Base-by-base conservation (phyloP, 306 rosid genomes). In the Rosa chinensis region DNA sequence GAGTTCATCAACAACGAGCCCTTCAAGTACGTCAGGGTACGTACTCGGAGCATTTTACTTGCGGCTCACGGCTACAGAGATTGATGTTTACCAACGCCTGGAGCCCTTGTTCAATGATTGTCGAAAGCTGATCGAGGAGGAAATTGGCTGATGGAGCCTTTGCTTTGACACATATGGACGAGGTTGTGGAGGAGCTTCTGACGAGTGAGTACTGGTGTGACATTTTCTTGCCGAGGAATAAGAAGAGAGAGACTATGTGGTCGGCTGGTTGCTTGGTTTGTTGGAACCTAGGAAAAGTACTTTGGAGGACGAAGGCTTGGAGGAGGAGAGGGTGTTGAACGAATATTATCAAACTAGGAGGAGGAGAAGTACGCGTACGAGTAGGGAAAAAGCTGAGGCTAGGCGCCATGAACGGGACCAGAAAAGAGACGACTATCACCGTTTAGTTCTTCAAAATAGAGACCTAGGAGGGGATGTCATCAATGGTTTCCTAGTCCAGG, bases 161-260 rank as follows among this genome's bases (percentile, higher is more conserved):
- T 86, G 0, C 84, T 35, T 87, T 94, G 91, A 91, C 97, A 1
- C 98, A 89, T 52, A 95, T 94, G 82, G 98, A 94, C 83, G 98
- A 94, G 89, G 93, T 92, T 75, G 91, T 94, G 74, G 97, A 94
- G 81, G 99, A 94, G 78, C 97, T 94, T 86, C 88, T 94, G 72
- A 92, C 91, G 6, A 91, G 11, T 44, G 99, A 94, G 83, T 94
- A 91, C 78, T 92, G 92, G 37, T 94, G 97, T 49, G 99, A 94
- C 78, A 82, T 94, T 86, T 93, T 97, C 25, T 4, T 94, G 90
- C 99, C 99, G 4, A 91, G 99, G 39, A 82, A 91, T 56, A 94
- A 94, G 86, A 94, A 82, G 77, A 92, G 98, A 92, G 98, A 84
- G 98, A 91, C 89, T 85, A 25, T 25, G 89, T 92, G 61, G 98